Conservation (phyloP, 108 stramenopile species). For the Skeletonema menzelii region DNA sequence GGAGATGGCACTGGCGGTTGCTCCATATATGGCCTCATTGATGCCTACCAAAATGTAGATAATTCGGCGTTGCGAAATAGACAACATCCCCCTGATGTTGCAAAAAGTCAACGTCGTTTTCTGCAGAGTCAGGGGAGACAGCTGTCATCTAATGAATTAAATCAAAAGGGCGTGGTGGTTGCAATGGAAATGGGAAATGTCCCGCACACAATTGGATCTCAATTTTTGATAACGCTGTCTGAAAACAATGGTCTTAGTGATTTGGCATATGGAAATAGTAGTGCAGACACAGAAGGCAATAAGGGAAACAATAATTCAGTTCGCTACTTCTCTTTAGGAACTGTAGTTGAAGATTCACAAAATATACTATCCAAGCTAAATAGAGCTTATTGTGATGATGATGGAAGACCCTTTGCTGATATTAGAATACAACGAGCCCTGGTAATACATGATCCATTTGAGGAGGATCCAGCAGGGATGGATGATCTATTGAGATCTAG, state of each 20-base stretch:
- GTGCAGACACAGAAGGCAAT: slow-evolving; percentile 19
- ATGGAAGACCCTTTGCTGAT: slow-evolving; percentile 95
- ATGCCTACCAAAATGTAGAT: slow-evolving; percentile 25
- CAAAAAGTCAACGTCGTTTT: slow-evolving; percentile 53
- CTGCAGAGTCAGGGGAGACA: slow-evolving; percentile 65
- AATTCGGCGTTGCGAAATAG: neutral
- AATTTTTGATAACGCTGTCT: slow-evolving; percentile 92
- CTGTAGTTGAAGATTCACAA: slow-evolving; percentile 91
- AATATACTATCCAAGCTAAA: slow-evolving; percentile 82
- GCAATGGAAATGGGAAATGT: slow-evolving; percentile 71
- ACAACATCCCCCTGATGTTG: slow-evolving; percentile 23
- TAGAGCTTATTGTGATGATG: slow-evolving; percentile 84
- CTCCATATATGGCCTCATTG: slow-evolving; percentile 74
- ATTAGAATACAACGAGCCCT: slow-evolving; percentile 89
- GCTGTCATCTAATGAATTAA: slow-evolving; percentile 58
- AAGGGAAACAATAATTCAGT: slow-evolving; percentile 38
- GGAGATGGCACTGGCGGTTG: slow-evolving; percentile 95
- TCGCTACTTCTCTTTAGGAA: slow-evolving; percentile 82
- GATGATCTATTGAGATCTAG: slow-evolving; percentile 40
- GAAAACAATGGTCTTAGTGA: slow-evolving; percentile 77
- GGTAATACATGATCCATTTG: slow-evolving; percentile 94
- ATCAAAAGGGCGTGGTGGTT: slow-evolving; percentile 69
- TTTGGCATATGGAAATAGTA: slow-evolving; percentile 4
- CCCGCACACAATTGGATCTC: slow-evolving; percentile 84
- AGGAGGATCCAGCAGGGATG: slow-evolving; percentile 75